These are phyloP conservation scores for Trametes cubensis DNA, from an alignment of 768 basidiomycete species.

Conservation along the genomic window DNA sequence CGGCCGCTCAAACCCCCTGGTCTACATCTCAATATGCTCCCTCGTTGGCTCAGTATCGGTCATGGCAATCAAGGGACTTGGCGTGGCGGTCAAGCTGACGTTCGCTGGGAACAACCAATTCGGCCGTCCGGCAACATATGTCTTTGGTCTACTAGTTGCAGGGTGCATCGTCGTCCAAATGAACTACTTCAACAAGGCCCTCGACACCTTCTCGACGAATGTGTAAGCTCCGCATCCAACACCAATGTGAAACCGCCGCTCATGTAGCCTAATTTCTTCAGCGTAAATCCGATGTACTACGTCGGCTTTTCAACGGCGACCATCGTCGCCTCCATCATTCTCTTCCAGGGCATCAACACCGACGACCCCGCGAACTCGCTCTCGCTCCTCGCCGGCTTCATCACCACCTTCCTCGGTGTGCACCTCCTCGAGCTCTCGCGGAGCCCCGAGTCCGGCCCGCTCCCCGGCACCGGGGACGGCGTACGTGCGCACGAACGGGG, in stretches of 20 bases:
- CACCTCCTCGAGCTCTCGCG: slow-evolving; percentile 88
- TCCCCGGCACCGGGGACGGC: not conserved
- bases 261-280: slow-evolving; percentile 32
- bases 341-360: slow-evolving; percentile 98
- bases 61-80: slow-evolving; percentile 99
- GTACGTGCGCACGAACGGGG: slow-evolving; percentile 20
- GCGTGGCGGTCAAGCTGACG: slow-evolving; percentile 94
- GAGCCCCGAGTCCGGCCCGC: slow-evolving; percentile 34
- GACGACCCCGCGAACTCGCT: slow-evolving; percentile 77
- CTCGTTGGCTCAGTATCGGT: slow-evolving; percentile 93
- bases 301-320: slow-evolving; percentile 95
- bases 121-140: slow-evolving; percentile 90
- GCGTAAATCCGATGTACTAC: slow-evolving; percentile 97
- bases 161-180: slow-evolving; percentile 90
- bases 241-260: not conserved
- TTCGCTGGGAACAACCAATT: slow-evolving; percentile 94
- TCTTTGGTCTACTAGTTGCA: slow-evolving; percentile 82
- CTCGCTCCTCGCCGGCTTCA: slow-evolving; percentile 87
- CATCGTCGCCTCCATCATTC: slow-evolving; percentile 90
- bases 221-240: slow-evolving; percentile 60
- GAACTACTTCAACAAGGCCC: slow-evolving; percentile 98
- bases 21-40: slow-evolving; percentile 97
- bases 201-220: slow-evolving; percentile 96
- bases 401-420: slow-evolving; percentile 94
- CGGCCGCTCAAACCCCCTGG: slow-evolving; percentile 84